A percentile compares a stretch with the other conserved stretches of the same genome.
These are phyloP conservation scores for Kazachstania taianensis DNA, from an alignment of 805 yeast genomes.

Conservation along the genomic window DNA sequence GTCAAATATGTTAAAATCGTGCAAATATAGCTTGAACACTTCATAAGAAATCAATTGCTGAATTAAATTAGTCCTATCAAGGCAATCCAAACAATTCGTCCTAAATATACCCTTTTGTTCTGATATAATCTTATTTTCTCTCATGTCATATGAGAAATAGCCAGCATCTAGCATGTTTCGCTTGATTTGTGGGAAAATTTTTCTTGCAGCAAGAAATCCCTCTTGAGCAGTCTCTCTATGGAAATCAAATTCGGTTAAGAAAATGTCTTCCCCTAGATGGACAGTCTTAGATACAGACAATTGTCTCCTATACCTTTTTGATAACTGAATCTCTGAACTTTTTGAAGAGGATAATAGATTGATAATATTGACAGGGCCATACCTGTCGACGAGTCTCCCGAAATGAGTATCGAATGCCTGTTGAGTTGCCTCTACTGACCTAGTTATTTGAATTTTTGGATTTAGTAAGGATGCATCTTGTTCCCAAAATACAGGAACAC, in stretches of 20 bases:
- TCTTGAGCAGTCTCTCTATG: slow-evolving; percentile 85
- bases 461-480: slow-evolving; percentile 83
- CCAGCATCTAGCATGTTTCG: slow-evolving; percentile 69
- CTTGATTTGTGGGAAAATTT: slow-evolving; percentile 51
- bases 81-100: slow-evolving; percentile 87
- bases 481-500: slow-evolving; percentile 96
- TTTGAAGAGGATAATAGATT: slow-evolving; percentile 76
- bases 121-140: slow-evolving; percentile 41
- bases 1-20: slow-evolving; percentile 30
- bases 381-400: slow-evolving; percentile 52
- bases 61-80: slow-evolving; percentile 85
- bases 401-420: slow-evolving; percentile 84
- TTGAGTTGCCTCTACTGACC: slow-evolving; percentile 86
- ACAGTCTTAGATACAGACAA: slow-evolving; percentile 33
- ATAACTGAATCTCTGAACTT: slow-evolving; percentile 62
- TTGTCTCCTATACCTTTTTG: slow-evolving; percentile 55
- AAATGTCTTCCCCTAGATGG: slow-evolving; percentile 27
- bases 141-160: slow-evolving; percentile 64
- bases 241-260: slow-evolving; percentile 81
- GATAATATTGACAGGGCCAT: slow-evolving; percentile 79
- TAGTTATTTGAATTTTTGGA: slow-evolving; percentile 78
- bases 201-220: slow-evolving; percentile 74
- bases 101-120: slow-evolving; percentile 87
- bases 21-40: slow-evolving; percentile 47
- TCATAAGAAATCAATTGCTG: slow-evolving; percentile 72